phyloP scores from a whole-genome alignment of 768 basidiomycete species.

The Leccinum incarnatum region DNA sequence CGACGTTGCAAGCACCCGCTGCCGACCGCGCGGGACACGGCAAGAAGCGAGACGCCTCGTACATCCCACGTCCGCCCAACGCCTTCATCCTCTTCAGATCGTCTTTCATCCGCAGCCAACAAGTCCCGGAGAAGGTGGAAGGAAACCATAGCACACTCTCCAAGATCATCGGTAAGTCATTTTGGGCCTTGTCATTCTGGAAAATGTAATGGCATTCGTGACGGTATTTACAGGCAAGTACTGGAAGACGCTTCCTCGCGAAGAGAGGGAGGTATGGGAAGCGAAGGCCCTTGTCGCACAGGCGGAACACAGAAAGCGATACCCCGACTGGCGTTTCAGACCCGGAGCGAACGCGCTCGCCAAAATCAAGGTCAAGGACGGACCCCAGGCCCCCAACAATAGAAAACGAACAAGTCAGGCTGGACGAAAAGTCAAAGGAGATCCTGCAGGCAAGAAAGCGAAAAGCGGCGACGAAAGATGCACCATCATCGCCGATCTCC shows the following conservation, averaged over 20 bases:
- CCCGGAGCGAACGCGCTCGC: constrained; percentile 53
- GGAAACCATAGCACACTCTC: constrained; percentile 77
- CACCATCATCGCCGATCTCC: constrained; percentile 62
- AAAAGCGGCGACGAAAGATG: constrained; percentile 52
- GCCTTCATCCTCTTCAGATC: constrained; percentile 85
- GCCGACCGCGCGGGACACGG: constrained; percentile 46
- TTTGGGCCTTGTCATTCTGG: neutral
- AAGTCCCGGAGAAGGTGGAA: constrained; percentile 73
- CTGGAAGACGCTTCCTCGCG: constrained; percentile 68
- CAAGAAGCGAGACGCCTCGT: constrained; percentile 65
- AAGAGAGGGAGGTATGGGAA: constrained; percentile 75
- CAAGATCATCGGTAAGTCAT: constrained; percentile 67
- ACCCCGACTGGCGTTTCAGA: constrained; percentile 82
- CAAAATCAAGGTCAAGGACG: constrained; percentile 39
- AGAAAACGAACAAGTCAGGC: constrained; percentile 30
- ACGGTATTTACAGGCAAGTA: constrained; percentile 49
- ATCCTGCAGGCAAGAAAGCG: constrained; percentile 27
- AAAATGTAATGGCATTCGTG: neutral
- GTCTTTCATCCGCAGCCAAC: constrained; percentile 70
- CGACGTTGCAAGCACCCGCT: constrained; percentile 22
- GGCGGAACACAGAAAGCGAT: constrained; percentile 67
- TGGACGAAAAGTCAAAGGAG: constrained; percentile 30
- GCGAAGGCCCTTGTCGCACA: constrained; percentile 68
- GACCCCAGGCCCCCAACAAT: constrained; percentile 32
- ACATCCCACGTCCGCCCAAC: constrained; percentile 82